Evolutionary conservation across 345 rosid genomes (phyloP), one percentile per base, ranked within the genome.

Genomic region (Populus ilicifolia): DNA sequence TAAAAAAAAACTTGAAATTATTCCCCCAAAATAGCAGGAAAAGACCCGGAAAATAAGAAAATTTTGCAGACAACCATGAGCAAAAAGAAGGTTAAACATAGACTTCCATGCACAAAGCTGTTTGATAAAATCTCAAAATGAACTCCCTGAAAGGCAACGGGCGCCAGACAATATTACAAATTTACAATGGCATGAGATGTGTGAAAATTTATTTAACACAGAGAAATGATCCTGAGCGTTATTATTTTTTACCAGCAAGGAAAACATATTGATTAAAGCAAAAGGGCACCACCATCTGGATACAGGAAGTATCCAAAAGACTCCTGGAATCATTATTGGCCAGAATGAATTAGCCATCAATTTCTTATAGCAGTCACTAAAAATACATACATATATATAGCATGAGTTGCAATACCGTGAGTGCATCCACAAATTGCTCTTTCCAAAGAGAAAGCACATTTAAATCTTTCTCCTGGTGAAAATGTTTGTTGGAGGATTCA

Each of bases 391-490:
- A 56, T 14, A 78, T 20, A 75, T 30, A 70, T 44, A 59, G 43
- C 39, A 56, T 9, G 30, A 48, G 43, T 38, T 68, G 36, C 1
- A n/a, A 59, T 89, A 93, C 94, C 90, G 2, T 79, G 21, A 91
- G 50, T 59, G 93, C 93, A 78, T 93, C 95, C 80, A 88, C 72
- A 79, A 93, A 93, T 67, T 94, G 98, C 70, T 84, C 85, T 82
- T 89, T 94, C 98, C 98, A 94, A 68, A 81, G 65, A 70, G 89
- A 70, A 62, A 86, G 79, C 76, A 86, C 80, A 72, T 76, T 48
- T 71, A 78, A 33, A 33, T 83, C 75, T 43, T 75, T 70, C 82
- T 89, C 88, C 72, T 68, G 69, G 30, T 69, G 76, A 50, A 72
- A 71, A 76, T 75, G 71, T 63, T 78, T 71, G 41, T 75, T 44